Evolutionary conservation across 2,329 filamentous ascomycete species (phyloP).

Genomic region (Fusarium sp.): DNA sequence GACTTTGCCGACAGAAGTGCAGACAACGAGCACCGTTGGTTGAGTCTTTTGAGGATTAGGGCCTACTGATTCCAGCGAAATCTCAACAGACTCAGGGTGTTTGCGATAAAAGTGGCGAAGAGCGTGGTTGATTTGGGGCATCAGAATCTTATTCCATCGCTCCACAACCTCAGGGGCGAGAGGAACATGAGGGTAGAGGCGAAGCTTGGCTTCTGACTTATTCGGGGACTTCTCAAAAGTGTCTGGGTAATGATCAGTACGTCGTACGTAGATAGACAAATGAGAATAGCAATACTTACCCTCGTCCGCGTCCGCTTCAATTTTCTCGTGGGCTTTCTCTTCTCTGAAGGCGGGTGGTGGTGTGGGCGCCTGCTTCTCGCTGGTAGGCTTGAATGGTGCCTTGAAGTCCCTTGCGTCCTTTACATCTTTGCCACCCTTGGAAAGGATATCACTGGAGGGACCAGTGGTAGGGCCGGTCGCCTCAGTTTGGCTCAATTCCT

Average conservation of each 20-base stretch:
- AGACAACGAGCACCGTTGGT: conserved; percentile 84
- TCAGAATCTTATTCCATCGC: conserved; percentile 79
- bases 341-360: conserved; percentile 14
- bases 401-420: conserved; percentile 35
- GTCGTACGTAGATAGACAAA: background rate
- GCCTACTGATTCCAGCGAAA: conserved; percentile 82
- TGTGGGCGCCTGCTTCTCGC: conserved; percentile 37
- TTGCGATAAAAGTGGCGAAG: conserved; percentile 81
- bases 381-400: conserved; percentile 3
- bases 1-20: conserved; percentile 81
- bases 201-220: conserved; percentile 61
- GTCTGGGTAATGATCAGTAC: conserved; percentile 40
- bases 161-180: conserved; percentile 75
- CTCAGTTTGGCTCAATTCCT: conserved; percentile 59
- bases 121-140: conserved; percentile 81
- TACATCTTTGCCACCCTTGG: conserved; percentile 33
- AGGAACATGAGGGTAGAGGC: conserved; percentile 73
- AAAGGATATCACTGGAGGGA: background rate
- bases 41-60: conserved; percentile 76
- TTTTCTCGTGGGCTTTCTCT: conserved; percentile 23
- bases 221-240: conserved; percentile 28
- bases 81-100: conserved; percentile 83
- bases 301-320: conserved; percentile 32
- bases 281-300: conserved; percentile 25
- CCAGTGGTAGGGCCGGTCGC: background rate